Evolutionary conservation across 805 yeast genomes (phyloP), one percentile per base, ranked within the genome.

Genomic region (Metschnikowia arizonensis): DNA sequence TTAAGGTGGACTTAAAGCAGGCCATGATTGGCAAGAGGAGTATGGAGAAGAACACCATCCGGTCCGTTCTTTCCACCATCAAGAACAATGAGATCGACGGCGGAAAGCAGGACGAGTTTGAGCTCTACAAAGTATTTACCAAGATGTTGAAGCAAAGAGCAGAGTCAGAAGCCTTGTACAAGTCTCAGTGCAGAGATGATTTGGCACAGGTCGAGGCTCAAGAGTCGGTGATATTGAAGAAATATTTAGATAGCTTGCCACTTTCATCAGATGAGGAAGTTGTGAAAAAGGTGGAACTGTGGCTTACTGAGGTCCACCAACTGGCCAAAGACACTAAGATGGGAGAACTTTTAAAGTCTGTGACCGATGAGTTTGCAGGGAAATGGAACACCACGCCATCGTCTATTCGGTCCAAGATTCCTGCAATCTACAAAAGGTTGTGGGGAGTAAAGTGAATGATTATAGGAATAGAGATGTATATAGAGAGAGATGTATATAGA

Each of bases 131-230:
- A 19, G 53, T 57, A 19, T 52, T 59, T 41, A 44, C 33, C 17
- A 78, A 76, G 45, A 60, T 78, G 52, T 63, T 78, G 26, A 63
- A 66, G 18, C 80, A 79, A 53, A 69, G 85, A 49, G 55, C 52
- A 23, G 79, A 77, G 47, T 73, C 83, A 0, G 72, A 73, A 35
- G 64, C 59, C 9, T 78, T 78, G 53, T 82, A 74, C 54, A 40
- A 53, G 10, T 60, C 63, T 14, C 75, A 76, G 42, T 60, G 66
- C 8, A 72, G 87, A 51, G 59, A 55, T 2, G 86, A 82, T 48
- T 62, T 81, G 48, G 82, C 73, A 1, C 74, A 69, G n/a, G 73
- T 71, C 44, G 87, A 82, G 61, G 53, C 59, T 18, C 57, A 61
- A 15, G 84, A 81, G 60, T 54, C 72, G 24, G 60, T 49, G 0